Percentiles rank a stretch among this genome's conserved stretches.
phyloP scores from a whole-genome alignment of 345 rosid species.

The Eucalyptus melliodora region DNA sequence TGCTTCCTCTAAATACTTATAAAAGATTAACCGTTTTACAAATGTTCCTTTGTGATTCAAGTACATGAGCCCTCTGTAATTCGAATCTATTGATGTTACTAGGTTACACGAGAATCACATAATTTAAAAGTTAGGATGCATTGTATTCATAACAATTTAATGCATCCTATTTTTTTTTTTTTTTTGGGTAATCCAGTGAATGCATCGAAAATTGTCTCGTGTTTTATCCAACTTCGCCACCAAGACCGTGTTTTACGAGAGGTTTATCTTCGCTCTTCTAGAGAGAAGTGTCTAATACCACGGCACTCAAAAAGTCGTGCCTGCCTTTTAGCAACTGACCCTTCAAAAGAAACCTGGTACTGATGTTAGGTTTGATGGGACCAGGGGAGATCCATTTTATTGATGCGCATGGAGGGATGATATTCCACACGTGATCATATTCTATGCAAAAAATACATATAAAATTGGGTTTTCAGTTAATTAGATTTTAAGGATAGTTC shows the following conservation, averaged over 20 bases:
- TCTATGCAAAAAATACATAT: not conserved
- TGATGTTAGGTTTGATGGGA: not conserved
- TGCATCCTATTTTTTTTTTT: too few species aligned
- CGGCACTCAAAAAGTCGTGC: not conserved
- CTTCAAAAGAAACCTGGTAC: not conserved
- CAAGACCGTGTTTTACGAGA: too few species aligned
- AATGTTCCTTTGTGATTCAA: not conserved
- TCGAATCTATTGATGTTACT: not conserved
- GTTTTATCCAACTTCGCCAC: too few species aligned
- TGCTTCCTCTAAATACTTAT: not conserved
- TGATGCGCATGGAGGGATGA: not conserved
- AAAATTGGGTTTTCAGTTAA: not conserved
- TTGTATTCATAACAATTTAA: too few species aligned
- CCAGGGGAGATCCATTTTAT: not conserved
- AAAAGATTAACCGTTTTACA: not conserved
- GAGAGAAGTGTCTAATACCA: not conserved
- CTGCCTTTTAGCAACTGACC: not conserved
- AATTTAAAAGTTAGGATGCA: not conserved
- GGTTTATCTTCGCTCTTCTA: not conserved
- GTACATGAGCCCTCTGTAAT: not conserved
- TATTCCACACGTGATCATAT: not conserved
- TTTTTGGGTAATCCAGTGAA: too few species aligned
- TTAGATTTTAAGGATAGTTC: not conserved
- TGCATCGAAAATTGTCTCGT: not conserved
- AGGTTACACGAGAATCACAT: not conserved